Evolutionary conservation across 2,329 filamentous ascomycete genomes (phyloP).

Genomic region (Coniochaeta pulveracea): DNA sequence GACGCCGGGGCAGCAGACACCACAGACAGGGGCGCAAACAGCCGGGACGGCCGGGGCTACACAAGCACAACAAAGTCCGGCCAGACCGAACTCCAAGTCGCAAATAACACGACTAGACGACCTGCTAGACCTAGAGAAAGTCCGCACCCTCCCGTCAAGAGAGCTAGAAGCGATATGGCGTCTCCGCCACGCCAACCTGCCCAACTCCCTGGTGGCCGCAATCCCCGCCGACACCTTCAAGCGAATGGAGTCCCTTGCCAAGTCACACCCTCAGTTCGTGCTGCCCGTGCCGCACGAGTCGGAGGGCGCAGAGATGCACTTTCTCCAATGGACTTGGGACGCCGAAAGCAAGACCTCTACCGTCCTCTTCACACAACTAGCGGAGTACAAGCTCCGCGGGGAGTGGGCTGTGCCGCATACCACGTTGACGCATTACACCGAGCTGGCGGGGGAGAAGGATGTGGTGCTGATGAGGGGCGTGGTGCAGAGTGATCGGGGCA

Average conservation of each 20-base stretch:
- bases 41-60: conserved; percentile 8
- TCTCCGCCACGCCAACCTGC: conserved; percentile 64
- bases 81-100: conserved; percentile 5
- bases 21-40: conserved; percentile 6
- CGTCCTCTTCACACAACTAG: conserved; percentile 87
- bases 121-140: conserved; percentile 70
- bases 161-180: conserved; percentile 89
- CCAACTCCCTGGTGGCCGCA: conserved; percentile 70
- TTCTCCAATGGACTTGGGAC: conserved; percentile 93
- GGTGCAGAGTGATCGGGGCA: conserved; percentile 64
- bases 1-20: conserved; percentile 9
- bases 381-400: conserved; percentile 82
- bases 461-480: conserved; percentile 79
- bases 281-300: conserved; percentile 65
- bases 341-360: conserved; percentile 50
- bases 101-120: conserved; percentile 27
- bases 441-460: conserved; percentile 62
- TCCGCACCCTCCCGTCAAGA: conserved; percentile 57
- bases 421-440: conserved; percentile 82
- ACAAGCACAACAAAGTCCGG: conserved; percentile 9
- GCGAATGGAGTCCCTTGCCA: conserved; percentile 60
- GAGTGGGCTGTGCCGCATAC: conserved; percentile 90
- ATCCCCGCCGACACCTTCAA: conserved; percentile 66
- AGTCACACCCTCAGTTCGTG: conserved; percentile 75
- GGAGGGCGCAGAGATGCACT: conserved; percentile 82